These are phyloP conservation scores for Leavenworthia alabamica DNA, from an alignment of 345 rosid species.

Conservation along the genomic window DNA sequence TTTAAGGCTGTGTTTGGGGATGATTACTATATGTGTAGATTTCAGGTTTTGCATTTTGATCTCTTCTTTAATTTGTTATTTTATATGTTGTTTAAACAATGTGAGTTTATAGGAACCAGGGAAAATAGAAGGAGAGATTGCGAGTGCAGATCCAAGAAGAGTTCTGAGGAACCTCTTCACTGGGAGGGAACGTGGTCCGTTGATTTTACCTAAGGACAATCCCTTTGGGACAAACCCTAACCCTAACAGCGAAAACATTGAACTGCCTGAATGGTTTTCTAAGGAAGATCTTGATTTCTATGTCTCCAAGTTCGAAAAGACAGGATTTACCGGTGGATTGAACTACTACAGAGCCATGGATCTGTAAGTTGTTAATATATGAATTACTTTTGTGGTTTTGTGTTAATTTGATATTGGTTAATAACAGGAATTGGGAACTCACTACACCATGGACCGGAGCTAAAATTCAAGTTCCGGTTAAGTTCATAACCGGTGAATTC, in stretches of 20 bases:
- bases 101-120: conserved; percentile 46
- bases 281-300: conserved; percentile 55
- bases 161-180: conserved; percentile 40
- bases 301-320: conserved; percentile 36
- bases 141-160: conserved; percentile 29
- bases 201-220: conserved; percentile 42
- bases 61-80: neutral
- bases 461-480: conserved; percentile 55
- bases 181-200: conserved; percentile 41
- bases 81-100: neutral
- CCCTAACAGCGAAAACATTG: neutral
- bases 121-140: conserved; percentile 51
- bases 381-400: neutral
- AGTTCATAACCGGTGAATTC: conserved; percentile 52
- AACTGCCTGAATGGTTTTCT: conserved; percentile 61
- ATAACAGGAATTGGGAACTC: conserved; percentile 67
- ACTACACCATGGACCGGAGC: conserved; percentile 60
- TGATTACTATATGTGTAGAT: conserved; percentile 79
- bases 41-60: conserved; percentile 46
- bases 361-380: conserved; percentile 35
- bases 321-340: conserved; percentile 63
- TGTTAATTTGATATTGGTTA: neutral
- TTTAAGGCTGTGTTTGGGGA: conserved; percentile 58
- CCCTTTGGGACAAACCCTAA: conserved; percentile 24
- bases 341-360: conserved; percentile 79